These are phyloP conservation scores for Ascoidea asiatica DNA, from an alignment of 805 yeast species.

Conservation along the genomic window DNA sequence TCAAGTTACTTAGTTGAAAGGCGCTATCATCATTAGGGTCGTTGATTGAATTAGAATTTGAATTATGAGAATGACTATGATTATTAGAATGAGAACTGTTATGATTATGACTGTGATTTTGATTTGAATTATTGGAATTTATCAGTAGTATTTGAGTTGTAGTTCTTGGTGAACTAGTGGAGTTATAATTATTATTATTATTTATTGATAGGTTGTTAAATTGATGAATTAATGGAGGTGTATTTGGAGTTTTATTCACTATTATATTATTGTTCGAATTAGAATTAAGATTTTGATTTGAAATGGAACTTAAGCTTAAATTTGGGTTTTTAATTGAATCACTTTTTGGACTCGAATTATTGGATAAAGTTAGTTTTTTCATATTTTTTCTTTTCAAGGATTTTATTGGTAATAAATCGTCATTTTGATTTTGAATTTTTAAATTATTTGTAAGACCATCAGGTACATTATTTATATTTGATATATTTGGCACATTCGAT, in stretches of 20 bases:
- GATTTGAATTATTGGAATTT: background rate
- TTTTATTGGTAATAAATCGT: background rate
- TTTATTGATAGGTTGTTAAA: background rate
- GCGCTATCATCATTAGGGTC: slow-evolving; percentile 1
- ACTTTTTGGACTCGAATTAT: background rate
- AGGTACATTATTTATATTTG: background rate
- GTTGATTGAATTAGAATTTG: background rate
- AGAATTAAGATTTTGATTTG: background rate
- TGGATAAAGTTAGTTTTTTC: background rate
- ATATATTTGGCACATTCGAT: background rate
- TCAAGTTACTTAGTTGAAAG: slow-evolving; percentile 21
- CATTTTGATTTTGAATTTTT: too few species aligned
- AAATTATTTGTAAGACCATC: background rate
- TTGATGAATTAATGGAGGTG: background rate
- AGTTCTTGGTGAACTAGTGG: background rate
- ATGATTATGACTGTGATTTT: background rate
- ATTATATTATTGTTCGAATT: background rate
- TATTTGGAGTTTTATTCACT: too few species aligned
- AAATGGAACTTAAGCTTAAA: too few species aligned
- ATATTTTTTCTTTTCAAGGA: background rate
- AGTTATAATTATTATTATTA: background rate
- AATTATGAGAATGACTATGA: background rate
- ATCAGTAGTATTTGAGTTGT: background rate
- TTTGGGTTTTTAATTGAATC: background rate
- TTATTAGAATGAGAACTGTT: too few species aligned